A percentile compares a stretch with the other conserved stretches of the same genome.
Evolutionary conservation across 768 basidiomycete species (phyloP).

Genomic region (Rhodocollybia butyracea): DNA sequence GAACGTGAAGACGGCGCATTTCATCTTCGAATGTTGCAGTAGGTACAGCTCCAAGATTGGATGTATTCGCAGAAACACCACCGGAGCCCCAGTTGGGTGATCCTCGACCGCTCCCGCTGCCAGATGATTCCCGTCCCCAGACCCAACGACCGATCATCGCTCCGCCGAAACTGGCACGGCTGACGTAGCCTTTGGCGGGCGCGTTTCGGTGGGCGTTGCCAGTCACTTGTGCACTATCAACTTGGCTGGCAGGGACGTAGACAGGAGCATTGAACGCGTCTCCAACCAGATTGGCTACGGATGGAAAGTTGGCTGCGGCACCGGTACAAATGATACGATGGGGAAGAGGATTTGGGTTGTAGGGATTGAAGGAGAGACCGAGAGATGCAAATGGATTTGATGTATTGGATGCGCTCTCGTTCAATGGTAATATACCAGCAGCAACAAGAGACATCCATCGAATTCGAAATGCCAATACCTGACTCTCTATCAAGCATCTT

Average conservation of each 20-base stretch:
- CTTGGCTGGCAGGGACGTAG: conserved; percentile 68
- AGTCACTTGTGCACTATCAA: conserved; percentile 71
- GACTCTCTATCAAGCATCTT: conserved; percentile 79
- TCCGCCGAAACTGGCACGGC: conserved; percentile 66
- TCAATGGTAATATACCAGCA: conserved; percentile 66
- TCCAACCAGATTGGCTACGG: conserved; percentile 73
- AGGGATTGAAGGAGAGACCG: conserved; percentile 76
- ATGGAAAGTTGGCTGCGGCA: conserved; percentile 82
- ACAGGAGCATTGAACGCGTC: conserved; percentile 84
- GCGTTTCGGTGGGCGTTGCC: conserved; percentile 56
- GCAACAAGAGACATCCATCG: conserved; percentile 75
- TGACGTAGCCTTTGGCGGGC: conserved; percentile 65
- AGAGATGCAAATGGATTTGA: conserved; percentile 36
- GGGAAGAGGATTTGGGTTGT: conserved; percentile 66
- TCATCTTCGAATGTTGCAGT: conserved; percentile 78
- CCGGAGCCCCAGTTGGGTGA: conserved; percentile 23
- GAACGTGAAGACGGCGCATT: conserved; percentile 63
- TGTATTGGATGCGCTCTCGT: conserved; percentile 4
- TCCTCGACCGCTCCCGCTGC: background rate
- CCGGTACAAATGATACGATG: conserved; percentile 67
- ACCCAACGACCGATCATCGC: conserved; percentile 86
- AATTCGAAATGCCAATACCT: conserved; percentile 76
- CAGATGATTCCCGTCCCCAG: conserved; percentile 61
- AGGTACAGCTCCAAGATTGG: too few species aligned
- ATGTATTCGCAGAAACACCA: background rate